Base-by-base conservation (phyloP, 2,329 filamentous ascomycete genomes). In the Rugonectria rugulosa region DNA sequence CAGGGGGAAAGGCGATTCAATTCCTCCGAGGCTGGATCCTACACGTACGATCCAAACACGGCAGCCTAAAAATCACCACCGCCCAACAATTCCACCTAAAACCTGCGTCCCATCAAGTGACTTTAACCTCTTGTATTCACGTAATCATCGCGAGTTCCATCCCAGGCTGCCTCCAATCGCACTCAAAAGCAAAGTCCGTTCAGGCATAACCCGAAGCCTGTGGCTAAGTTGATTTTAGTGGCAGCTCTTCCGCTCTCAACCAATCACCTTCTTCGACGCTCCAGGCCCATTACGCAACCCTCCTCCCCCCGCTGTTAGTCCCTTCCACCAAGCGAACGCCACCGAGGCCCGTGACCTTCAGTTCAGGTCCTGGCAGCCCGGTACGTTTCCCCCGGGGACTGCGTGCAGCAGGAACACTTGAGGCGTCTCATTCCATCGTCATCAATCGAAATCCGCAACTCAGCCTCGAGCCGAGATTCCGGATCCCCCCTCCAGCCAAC, bases 351-450 rank as follows among this genome's bases (percentile, higher is more conserved):
- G 36, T 46, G n/a, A n/a, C n/a, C n/a, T n/a, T n/a, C n/a, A n/a
- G n/a, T n/a, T n/a, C n/a, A n/a, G n/a, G n/a, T n/a, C n/a, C n/a
- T n/a, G n/a, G n/a, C n/a, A n/a, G n/a, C n/a, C n/a, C n/a, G n/a
- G n/a, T n/a, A n/a, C n/a, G n/a, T n/a, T n/a, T n/a, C n/a, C n/a
- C n/a, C n/a, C n/a, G n/a, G n/a, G n/a, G n/a, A n/a, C n/a, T n/a
- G n/a, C n/a, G n/a, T n/a, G n/a, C n/a, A n/a, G n/a, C n/a, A n/a
- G n/a, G n/a, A n/a, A n/a, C n/a, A n/a, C n/a, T n/a, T n/a, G n/a
- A n/a, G n/a, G n/a, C n/a, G n/a, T n/a, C n/a, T n/a, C 19, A 36
- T 29, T 53, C 37, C 48, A 61, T 51, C 64, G 64, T 66, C 65
- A 67, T 68, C 51, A 43, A 31, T 50, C n/a, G n/a, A n/a, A 53